Base-by-base conservation (phyloP, 805 yeast species). In the Debaryomyces tyrocola region DNA sequence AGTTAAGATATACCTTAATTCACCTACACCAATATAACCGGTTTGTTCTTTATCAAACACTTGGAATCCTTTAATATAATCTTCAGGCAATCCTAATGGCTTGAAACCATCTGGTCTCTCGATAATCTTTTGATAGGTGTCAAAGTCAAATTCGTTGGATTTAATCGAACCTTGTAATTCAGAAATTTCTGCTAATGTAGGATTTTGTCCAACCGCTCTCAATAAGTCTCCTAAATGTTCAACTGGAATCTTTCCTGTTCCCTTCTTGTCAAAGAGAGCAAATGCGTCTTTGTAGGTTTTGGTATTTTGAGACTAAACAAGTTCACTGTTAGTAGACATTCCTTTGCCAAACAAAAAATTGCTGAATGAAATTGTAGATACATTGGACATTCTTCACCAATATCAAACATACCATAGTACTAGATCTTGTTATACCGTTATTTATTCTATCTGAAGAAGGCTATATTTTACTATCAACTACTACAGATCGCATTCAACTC, bases 201-300 rank as follows among this genome's bases (percentile, higher is more conserved):
- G 99, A 74, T 94, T 94, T 75, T 92, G 98, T 34, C 99, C 99
- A 50, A 94, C 91, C 1, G 99, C 97, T 65, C 99, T 82, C 50
- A 94, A 79, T 57, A 94, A 79, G 63, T 94, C 99, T 31, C 98
- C 99, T 42, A 94, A 78, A 50, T 87, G 84, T 52, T 85, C 87
- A 50, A 80, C 76, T 12, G 97, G 83, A 46, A 94, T 94, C 66
- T 84, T 80, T 14, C 98, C 99, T 33, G 92, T 88, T 24, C 97
- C 98, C 63, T 91, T 89, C 71, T 90, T 91, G 74, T 94, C 99
- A 63, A 92, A 94, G 39, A 94, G 82, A 10, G 98, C 94, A 69
- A 94, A 94, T 20, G 97, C 96, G 78, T 94, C 97, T 72, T 89
- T 90, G 74, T 73, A 73, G 27, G 78, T 73, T 55, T 73, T 73